phyloP scores from a whole-genome alignment of 768 basidiomycete genomes.

The Kwoniella bestiolae region DNA sequence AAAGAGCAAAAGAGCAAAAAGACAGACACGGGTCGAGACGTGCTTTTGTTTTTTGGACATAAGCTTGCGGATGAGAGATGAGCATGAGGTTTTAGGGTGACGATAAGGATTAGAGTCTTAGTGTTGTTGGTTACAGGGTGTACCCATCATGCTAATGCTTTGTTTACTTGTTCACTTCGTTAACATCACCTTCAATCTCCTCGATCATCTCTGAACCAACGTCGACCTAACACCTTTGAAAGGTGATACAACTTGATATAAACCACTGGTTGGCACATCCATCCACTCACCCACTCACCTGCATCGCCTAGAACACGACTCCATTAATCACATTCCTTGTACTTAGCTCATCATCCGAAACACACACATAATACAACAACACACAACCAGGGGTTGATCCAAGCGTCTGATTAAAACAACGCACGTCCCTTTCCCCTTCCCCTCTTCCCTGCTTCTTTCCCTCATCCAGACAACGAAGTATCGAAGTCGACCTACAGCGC shows the following conservation, averaged over 20 bases:
- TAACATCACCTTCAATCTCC: neutral
- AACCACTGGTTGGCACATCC: slow-evolving; percentile 12
- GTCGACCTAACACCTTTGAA: slow-evolving; percentile 3
- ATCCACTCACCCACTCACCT: neutral
- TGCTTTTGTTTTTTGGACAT: too few species aligned
- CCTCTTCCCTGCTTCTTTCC: too few species aligned
- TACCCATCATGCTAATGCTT: neutral
- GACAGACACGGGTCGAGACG: slow-evolving; percentile 7
- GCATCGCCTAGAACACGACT: neutral
- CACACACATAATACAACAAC: slow-evolving; percentile 3
- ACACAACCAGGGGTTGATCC: neutral
- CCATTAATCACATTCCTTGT: neutral
- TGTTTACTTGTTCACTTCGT: neutral
- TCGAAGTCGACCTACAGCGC: neutral
- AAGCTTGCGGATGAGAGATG: too few species aligned
- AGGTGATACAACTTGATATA: slow-evolving; percentile 1
- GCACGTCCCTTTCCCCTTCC: slow-evolving; percentile 12
- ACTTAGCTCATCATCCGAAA: slow-evolving; percentile 6
- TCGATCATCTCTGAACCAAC: neutral
- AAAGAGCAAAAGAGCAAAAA: neutral
- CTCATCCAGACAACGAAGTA: neutral
- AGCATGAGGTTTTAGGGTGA: neutral
- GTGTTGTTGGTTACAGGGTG: neutral
- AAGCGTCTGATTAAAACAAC: neutral
- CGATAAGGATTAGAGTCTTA: neutral